phyloP scores from a whole-genome alignment of 1,139 yeast genomes.

The Geotrichum reessii region DNA sequence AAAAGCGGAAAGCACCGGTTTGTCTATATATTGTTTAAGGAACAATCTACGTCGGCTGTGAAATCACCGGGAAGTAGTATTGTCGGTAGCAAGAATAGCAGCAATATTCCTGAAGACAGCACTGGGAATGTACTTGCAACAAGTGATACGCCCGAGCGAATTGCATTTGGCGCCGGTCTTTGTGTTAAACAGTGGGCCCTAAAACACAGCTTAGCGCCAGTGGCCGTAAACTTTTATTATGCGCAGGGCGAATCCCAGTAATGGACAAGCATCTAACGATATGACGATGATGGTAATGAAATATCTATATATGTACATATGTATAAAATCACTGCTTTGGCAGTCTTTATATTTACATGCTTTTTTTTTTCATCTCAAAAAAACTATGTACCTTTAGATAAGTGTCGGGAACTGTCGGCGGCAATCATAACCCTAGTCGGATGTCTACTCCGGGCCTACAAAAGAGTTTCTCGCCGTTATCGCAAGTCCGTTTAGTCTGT shows the following conservation, averaged over 20 bases:
- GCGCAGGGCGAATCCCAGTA: constrained; percentile 56
- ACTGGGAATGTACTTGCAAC: constrained; percentile 38
- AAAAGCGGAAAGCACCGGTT: constrained; percentile 81
- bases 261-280: neutral
- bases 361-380: neutral
- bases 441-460: too few relatives aligned
- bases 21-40: constrained; percentile 68
- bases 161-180: constrained; percentile 79
- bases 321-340: neutral
- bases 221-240: constrained; percentile 73
- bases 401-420: too few relatives aligned
- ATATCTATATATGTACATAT: neutral
- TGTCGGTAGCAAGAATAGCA: constrained; percentile 36
- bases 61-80: neutral
- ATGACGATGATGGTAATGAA: neutral
- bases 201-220: constrained; percentile 56
- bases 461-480: neutral
- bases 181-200: constrained; percentile 76
- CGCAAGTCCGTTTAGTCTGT: neutral
- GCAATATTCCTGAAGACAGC: constrained; percentile 67
- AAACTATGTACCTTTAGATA: too few relatives aligned
- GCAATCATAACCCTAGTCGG: too few relatives aligned
- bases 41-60: constrained; percentile 34
- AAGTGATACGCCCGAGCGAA: constrained; percentile 44
- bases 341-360: neutral